Percentiles rank a stretch among this genome's conserved stretches.
Conservation (phyloP, 2,329 filamentous ascomycete genomes). For the Kalaharituber pfeilii region DNA sequence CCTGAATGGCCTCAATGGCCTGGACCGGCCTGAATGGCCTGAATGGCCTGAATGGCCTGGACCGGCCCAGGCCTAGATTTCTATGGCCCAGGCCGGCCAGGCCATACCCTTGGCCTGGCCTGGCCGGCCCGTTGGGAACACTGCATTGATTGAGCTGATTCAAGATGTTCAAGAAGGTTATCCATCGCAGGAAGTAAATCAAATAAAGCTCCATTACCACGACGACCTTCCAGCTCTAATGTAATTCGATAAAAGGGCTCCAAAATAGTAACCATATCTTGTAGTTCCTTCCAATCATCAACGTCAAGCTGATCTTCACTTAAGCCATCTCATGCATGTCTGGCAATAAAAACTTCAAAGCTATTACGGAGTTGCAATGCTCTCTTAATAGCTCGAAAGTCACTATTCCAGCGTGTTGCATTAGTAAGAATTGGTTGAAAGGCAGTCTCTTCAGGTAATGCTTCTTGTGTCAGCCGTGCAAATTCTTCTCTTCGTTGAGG, state of each 20-base stretch:
- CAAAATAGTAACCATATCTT: background rate
- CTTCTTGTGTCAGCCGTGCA: background rate
- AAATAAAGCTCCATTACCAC: background rate
- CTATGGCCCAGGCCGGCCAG: too few species aligned
- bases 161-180: background rate
- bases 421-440: background rate
- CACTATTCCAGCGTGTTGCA: constrained; percentile 3
- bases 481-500: background rate
- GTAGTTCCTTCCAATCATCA: background rate
- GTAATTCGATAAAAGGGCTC: background rate
- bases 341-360: background rate
- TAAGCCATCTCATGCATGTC: background rate
- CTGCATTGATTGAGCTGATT: background rate
- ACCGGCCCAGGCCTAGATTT: too few species aligned
- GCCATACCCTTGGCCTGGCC: too few species aligned
- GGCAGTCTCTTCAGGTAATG: background rate
- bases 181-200: constrained; percentile 4
- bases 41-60: too few species aligned
- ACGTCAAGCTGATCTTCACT: background rate
- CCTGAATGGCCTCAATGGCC: too few species aligned
- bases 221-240: background rate
- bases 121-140: too few species aligned
- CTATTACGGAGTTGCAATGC: constrained; percentile 1
- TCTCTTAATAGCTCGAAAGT: background rate
- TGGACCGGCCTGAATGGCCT: too few species aligned